Percentiles rank a stretch among this genome's conserved stretches.
These are phyloP conservation scores for Wickerhamiella qilinensis DNA, from an alignment of 805 yeast genomes.

Conservation along the genomic window DNA sequence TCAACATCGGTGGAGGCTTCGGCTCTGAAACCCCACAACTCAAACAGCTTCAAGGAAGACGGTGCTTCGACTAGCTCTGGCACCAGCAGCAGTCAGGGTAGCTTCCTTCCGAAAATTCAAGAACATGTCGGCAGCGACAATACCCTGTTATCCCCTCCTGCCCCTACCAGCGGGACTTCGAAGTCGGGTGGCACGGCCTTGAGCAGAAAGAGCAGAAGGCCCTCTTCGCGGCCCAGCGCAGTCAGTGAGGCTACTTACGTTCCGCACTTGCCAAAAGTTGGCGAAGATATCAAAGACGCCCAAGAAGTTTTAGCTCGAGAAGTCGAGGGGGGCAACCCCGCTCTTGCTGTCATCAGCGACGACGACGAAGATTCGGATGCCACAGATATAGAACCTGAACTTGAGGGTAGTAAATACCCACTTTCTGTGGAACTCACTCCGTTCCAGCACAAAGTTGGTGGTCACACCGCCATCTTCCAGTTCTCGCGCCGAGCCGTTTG, in stretches of 20 bases:
- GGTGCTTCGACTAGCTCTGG: too few species aligned
- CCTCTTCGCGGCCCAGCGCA: conserved; percentile 1
- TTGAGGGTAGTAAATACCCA: conserved; percentile 16
- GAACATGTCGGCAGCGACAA: too few species aligned
- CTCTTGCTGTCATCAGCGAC: not conserved
- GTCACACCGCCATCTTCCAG: conserved; percentile 91
- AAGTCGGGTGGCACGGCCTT: too few species aligned
- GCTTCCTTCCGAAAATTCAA: too few species aligned
- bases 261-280: conserved; percentile 13
- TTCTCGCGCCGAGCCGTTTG: conserved; percentile 88
- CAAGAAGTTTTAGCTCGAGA: not conserved
- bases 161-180: too few species aligned
- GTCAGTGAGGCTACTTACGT: conserved; percentile 17
- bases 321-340: not conserved
- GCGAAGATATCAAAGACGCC: not conserved
- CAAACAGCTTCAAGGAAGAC: too few species aligned
- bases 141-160: too few species aligned
- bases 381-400: conserved; percentile 10
- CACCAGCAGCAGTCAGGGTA: too few species aligned
- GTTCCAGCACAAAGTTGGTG: conserved; percentile 89
- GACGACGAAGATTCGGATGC: conserved; percentile 9
- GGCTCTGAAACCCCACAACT: too few species aligned
- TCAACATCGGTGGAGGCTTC: too few species aligned
- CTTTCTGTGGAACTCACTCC: conserved; percentile 81
- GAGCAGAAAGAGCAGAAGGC: not conserved